Conservation (phyloP, 2,329 filamentous ascomycete genomes). For the Cytospora leucostoma region DNA sequence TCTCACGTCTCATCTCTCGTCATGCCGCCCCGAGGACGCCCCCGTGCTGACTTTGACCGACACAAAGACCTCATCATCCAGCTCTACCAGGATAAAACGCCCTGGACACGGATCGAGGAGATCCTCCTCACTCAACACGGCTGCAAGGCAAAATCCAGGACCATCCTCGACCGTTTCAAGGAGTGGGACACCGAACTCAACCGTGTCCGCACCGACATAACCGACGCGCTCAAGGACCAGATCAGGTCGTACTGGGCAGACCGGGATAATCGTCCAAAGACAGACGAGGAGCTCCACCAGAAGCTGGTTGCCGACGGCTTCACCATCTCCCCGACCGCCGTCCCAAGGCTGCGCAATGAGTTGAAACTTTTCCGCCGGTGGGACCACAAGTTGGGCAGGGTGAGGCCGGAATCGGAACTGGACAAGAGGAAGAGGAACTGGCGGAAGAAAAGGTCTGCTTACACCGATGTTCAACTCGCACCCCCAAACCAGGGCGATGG, state of each 20-base stretch:
- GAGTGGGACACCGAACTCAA: conserved; percentile 35
- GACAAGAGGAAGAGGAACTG: conserved; percentile 4
- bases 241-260: conserved; percentile 35
- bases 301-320: conserved; percentile 14
- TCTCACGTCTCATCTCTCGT: background rate
- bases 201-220: conserved; percentile 34
- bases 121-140: conserved; percentile 9
- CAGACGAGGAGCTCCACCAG: conserved; percentile 13
- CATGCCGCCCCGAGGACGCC: conserved; percentile 8
- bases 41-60: conserved; percentile 2
- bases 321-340: conserved; percentile 8
- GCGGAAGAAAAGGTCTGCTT: conserved; percentile 10
- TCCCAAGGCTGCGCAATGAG: conserved; percentile 2
- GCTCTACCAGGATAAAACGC: conserved; percentile 12
- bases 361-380: conserved; percentile 13
- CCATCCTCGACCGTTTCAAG: conserved; percentile 10
- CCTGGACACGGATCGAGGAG: conserved; percentile 10
- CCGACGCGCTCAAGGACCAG: conserved; percentile 34
- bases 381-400: conserved; percentile 12
- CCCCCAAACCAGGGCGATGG: background rate
- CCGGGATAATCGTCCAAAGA: conserved; percentile 10
- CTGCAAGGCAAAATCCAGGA: background rate
- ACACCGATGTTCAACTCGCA: conserved; percentile 6
- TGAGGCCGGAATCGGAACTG: conserved; percentile 14
- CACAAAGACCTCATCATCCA: conserved; percentile 18